Evolutionary conservation across 2,329 filamentous ascomycete genomes (phyloP), one percentile per base, ranked within the genome.

Genomic region (Colletotrichum incanum): DNA sequence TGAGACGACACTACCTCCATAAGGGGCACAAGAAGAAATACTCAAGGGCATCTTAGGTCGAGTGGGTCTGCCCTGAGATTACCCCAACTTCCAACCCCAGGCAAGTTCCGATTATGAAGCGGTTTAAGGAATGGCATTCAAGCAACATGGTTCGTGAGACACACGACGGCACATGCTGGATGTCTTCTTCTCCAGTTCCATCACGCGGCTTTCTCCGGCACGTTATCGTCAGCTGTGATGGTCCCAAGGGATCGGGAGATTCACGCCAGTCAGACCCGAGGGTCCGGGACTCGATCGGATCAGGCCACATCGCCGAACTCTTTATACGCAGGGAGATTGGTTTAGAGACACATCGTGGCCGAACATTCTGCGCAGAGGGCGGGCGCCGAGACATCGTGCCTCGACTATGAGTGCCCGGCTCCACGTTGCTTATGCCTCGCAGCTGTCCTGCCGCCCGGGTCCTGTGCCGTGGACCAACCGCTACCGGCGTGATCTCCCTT

Each of bases 291-390:
- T 39, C 7, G 26, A 54, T 55, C 34, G 16, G 9, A 52, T 68
- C 50, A 58, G 58, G 65, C 68, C 50, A 63, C 58, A 58, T 62
- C 28, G 50, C 50, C 58, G 41, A 58, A 16, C 26, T 28, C 18
- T 58, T 3, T 3, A 54, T 55, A 43, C 37, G 3, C 43, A 67
- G 63, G 63, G 63, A 67, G 47, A 31, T 63, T 41, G 34, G 34
- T 14, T 49, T 50, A 31, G 34, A n/a, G 31, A 34, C 54, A 37
- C 31, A 37, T 58, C 64, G 41, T 41, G 39, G 47, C 28, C 31
- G 55, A 61, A 61, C 47, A 71, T 61, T 71, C 67, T 67, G 49
- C 55, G n/a, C 37, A 37, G 18, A 18, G 31, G 55, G 47, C 18
- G 18, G 3, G 31, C 34, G 61, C 63, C 67, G 55, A 67, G 67